Evolutionary conservation across 2,329 filamentous ascomycete genomes (phyloP).

Genomic region (Phialophora macrospora): DNA sequence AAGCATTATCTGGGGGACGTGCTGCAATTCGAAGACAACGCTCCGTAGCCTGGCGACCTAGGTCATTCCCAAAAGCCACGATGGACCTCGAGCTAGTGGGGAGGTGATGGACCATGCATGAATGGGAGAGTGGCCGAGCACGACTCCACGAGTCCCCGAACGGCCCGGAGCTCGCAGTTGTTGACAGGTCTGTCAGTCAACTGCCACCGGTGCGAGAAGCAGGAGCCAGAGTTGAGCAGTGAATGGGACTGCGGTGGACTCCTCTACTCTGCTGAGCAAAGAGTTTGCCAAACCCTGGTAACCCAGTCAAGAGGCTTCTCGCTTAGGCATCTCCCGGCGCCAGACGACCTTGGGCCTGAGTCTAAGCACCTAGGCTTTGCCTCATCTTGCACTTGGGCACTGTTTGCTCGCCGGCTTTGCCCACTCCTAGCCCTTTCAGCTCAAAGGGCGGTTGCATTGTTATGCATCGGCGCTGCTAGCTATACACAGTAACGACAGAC

Average conservation of each 20-base stretch:
- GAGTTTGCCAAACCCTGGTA: slow-evolving; percentile 23
- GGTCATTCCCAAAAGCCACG: slow-evolving; percentile 13
- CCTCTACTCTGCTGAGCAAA: slow-evolving; percentile 11
- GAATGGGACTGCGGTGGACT: neutral
- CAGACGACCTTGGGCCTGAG: slow-evolving; percentile 33
- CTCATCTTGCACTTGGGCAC: slow-evolving; percentile 14
- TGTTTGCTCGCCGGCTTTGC: slow-evolving; percentile 16
- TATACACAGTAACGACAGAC: slow-evolving; percentile 27
- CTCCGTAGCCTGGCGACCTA: slow-evolving; percentile 7
- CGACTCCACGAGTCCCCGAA: slow-evolving; percentile 17
- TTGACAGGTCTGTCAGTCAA: slow-evolving; percentile 12
- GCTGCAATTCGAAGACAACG: neutral
- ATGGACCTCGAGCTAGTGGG: slow-evolving; percentile 6
- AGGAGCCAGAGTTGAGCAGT: slow-evolving; percentile 3
- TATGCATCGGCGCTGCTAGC: slow-evolving; percentile 31
- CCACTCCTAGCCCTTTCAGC: slow-evolving; percentile 25
- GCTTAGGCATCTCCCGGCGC: slow-evolving; percentile 39
- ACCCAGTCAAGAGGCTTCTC: slow-evolving; percentile 36
- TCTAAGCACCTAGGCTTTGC: slow-evolving; percentile 29
- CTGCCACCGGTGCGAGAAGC: slow-evolving; percentile 6
- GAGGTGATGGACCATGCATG: neutral
- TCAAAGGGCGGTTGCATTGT: slow-evolving; percentile 24
- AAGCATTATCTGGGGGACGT: slow-evolving; percentile 28
- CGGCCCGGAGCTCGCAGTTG: slow-evolving; percentile 9
- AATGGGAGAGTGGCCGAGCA: slow-evolving; percentile 14